These are phyloP conservation scores for Trichosporon coremiiforme DNA, from an alignment of 1,284 basidiomycete species.

Conservation along the genomic window DNA sequence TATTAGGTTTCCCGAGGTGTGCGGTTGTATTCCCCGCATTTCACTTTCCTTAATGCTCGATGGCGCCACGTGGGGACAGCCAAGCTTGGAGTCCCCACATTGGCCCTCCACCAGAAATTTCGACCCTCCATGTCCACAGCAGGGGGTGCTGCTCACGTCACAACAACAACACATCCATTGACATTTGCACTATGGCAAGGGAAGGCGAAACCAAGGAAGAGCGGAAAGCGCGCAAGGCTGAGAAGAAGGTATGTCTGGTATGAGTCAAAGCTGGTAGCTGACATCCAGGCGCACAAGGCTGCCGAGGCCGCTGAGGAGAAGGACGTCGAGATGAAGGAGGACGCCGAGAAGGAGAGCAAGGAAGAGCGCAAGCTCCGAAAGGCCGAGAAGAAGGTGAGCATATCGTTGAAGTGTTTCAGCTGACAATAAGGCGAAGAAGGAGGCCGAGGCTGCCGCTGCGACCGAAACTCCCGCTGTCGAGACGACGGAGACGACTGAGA, in stretches of 20 bases:
- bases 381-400: slow-evolving; percentile 28
- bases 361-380: slow-evolving; percentile 35
- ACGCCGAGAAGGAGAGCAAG: slow-evolving; percentile 27
- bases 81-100: neutral
- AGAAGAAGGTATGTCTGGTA: neutral
- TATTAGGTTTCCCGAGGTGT: slow-evolving; percentile 5
- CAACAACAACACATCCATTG: neutral
- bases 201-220: slow-evolving; percentile 24
- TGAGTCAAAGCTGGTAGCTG: neutral
- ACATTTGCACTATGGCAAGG: neutral
- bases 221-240: slow-evolving; percentile 18
- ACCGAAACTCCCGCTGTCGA: slow-evolving; percentile 16
- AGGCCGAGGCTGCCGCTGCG: slow-evolving; percentile 1
- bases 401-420: neutral
- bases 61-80: too few relatives aligned
- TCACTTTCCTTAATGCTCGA: too few relatives aligned
- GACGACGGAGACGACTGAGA: too few relatives aligned
- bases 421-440: slow-evolving; percentile 23
- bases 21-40: slow-evolving; percentile 1
- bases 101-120: neutral
- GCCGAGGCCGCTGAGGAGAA: slow-evolving; percentile 10
- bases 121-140: neutral
- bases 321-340: neutral
- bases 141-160: neutral
- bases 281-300: slow-evolving; percentile 3